These are phyloP conservation scores for Otatea glauca DNA, from an alignment of 176 grass and related monocot species.

Conservation along the genomic window DNA sequence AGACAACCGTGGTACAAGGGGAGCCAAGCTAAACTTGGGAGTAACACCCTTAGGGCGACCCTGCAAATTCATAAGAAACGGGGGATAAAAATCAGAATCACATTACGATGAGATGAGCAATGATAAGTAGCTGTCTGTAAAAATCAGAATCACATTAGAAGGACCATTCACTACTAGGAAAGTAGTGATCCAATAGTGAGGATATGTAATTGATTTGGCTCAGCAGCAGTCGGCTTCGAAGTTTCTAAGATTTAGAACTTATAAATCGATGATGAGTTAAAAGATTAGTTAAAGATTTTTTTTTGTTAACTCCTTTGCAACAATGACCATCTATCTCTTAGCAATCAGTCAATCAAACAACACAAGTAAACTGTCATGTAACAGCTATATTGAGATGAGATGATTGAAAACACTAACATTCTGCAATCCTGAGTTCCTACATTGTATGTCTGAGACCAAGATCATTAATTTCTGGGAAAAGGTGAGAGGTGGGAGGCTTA, in stretches of 20 bases:
- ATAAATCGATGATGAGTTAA: neutral
- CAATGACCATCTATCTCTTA: neutral
- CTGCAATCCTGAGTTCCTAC: neutral
- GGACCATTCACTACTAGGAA: neutral
- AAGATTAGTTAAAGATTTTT: neutral
- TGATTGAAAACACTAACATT: neutral
- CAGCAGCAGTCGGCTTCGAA: neutral
- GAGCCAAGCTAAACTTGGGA: constrained; percentile 70
- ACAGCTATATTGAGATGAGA: neutral
- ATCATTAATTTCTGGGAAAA: neutral
- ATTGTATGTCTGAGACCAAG: constrained; percentile 5
- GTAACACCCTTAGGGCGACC: constrained; percentile 83
- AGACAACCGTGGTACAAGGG: constrained; percentile 64
- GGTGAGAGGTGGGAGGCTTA: constrained; percentile 25
- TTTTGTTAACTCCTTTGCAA: neutral
- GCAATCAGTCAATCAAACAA: neutral
- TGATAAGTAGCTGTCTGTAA: neutral
- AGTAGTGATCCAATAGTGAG: neutral
- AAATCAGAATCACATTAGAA: neutral
- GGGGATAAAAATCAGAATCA: constrained; percentile 12
- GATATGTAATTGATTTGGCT: neutral
- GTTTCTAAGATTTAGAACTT: neutral
- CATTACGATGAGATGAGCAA: neutral
- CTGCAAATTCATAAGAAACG: constrained; percentile 49
- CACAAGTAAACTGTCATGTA: neutral